A percentile compares a stretch with the other conserved stretches of the same genome.
Conservation (phyloP, 1,284 basidiomycete genomes). For the Melampsora occidentalis region DNA sequence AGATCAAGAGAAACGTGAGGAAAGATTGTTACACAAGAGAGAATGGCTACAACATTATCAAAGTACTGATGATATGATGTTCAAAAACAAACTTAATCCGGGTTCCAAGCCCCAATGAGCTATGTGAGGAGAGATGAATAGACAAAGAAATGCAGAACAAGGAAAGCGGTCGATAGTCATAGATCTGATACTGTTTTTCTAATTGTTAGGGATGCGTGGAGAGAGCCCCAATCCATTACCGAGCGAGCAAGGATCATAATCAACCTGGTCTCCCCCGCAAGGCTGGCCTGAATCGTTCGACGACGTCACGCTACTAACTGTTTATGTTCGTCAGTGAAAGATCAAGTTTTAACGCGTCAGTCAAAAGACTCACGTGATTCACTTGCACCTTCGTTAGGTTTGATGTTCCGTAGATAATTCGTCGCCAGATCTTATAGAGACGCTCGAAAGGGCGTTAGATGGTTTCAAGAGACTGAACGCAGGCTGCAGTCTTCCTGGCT, state of each 20-base stretch:
- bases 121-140: background rate
- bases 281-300: background rate
- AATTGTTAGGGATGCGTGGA: background rate
- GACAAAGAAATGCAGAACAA: background rate
- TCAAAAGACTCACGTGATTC: background rate
- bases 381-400: background rate
- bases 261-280: background rate
- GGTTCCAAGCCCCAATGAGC: background rate
- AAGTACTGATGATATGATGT: background rate
- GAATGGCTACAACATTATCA: background rate
- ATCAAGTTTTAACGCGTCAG: background rate
- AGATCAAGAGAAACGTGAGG: background rate
- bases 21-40: background rate
- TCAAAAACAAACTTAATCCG: background rate
- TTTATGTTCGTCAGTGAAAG: background rate
- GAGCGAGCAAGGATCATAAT: background rate
- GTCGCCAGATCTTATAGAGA: background rate
- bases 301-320: background rate
- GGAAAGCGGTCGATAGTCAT: background rate
- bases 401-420: background rate
- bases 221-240: background rate
- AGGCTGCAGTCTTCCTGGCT: background rate
- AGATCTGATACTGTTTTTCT: background rate
- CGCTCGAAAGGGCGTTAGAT: background rate
- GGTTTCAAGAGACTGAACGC: slow-evolving; percentile 1